Percentiles rank a stretch among this genome's conserved stretches.
Conservation (phyloP, 192 early-diverging fungal species). For the Phycomyces nitens region DNA sequence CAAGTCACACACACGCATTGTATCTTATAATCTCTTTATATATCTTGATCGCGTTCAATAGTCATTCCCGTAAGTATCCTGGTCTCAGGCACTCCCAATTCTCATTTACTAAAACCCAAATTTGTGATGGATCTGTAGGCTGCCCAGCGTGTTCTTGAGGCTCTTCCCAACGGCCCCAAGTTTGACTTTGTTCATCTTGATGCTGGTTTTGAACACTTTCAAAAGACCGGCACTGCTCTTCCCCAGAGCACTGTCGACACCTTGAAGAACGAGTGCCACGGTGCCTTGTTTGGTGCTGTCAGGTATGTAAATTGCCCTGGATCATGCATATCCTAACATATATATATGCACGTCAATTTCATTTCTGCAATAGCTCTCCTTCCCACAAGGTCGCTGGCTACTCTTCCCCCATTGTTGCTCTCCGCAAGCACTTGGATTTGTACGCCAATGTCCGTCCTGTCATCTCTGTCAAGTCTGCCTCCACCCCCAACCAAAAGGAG, state of each 20-base stretch:
- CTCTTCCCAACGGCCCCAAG: slow-evolving; percentile 57
- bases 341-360: background rate
- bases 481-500: slow-evolving; percentile 51
- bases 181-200: slow-evolving; percentile 84
- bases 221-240: slow-evolving; percentile 89
- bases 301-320: slow-evolving; percentile 45
- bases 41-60: slow-evolving; percentile 18
- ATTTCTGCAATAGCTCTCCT: slow-evolving; percentile 63
- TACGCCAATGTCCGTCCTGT: slow-evolving; percentile 98
- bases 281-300: slow-evolving; percentile 96
- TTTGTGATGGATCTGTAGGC: slow-evolving; percentile 49
- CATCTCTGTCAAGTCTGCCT: slow-evolving; percentile 58
- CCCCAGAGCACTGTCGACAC: slow-evolving; percentile 81
- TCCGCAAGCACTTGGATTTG: slow-evolving; percentile 91
- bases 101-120: background rate
- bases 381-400: slow-evolving; percentile 98
- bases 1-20: background rate
- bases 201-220: slow-evolving; percentile 95
- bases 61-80: slow-evolving; percentile 25
- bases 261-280: slow-evolving; percentile 81
- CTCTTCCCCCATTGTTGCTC: slow-evolving; percentile 94
- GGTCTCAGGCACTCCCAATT: background rate
- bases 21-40: background rate
- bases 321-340: too few relatives aligned
- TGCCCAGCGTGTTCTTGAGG: slow-evolving; percentile 84